phyloP scores from a whole-genome alignment of 495 filamentous ascomycete genomes.

The Trichocladium uniseriatum region DNA sequence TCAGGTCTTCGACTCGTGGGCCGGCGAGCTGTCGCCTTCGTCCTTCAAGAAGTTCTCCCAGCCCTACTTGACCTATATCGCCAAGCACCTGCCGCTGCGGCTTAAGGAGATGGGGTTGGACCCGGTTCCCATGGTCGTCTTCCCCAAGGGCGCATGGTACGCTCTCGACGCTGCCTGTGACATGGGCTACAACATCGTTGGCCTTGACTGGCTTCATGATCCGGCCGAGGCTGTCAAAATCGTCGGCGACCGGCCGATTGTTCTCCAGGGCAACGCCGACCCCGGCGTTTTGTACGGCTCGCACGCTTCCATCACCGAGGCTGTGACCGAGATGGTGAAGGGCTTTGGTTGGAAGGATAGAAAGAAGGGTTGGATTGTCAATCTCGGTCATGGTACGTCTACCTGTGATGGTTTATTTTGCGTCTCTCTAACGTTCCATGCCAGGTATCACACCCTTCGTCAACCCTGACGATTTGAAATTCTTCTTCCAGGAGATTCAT shows the following conservation, averaged over 20 bases:
- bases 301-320: slow-evolving; percentile 63
- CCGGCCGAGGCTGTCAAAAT: slow-evolving; percentile 72
- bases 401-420: not conserved
- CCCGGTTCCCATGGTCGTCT: slow-evolving; percentile 93
- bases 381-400: slow-evolving; percentile 79
- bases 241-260: slow-evolving; percentile 59
- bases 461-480: slow-evolving; percentile 81
- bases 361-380: slow-evolving; percentile 61
- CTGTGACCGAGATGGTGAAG: slow-evolving; percentile 71
- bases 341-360: slow-evolving; percentile 58
- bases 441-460: slow-evolving; percentile 86
- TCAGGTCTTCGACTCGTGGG: slow-evolving; percentile 99
- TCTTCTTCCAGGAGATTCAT: slow-evolving; percentile 90
- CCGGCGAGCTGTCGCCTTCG: slow-evolving; percentile 77
- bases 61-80: slow-evolving; percentile 79
- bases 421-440: slow-evolving; percentile 5
- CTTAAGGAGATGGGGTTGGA: slow-evolving; percentile 65
- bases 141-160: slow-evolving; percentile 99
- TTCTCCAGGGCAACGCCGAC: slow-evolving; percentile 90
- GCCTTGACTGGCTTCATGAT: slow-evolving; percentile 91
- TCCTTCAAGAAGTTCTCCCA: slow-evolving; percentile 76
- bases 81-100: slow-evolving; percentile 60
- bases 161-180: slow-evolving; percentile 79
- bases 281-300: slow-evolving; percentile 88
- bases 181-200: slow-evolving; percentile 84